These are phyloP conservation scores for Exserohilum turcica DNA, from an alignment of 2,329 filamentous ascomycete species.

Conservation along the genomic window DNA sequence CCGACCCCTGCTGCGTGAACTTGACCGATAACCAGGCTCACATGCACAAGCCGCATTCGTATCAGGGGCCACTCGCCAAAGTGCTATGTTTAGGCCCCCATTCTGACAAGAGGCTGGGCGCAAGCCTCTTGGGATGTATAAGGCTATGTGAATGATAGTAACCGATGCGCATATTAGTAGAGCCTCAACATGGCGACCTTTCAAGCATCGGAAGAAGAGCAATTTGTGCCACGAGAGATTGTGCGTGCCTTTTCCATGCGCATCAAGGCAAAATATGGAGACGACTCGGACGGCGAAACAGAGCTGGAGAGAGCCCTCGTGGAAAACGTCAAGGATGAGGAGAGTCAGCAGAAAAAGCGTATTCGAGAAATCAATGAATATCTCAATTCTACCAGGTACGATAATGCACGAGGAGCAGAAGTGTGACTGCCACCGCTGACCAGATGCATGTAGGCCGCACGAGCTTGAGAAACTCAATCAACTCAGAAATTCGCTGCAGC, in stretches of 20 bases:
- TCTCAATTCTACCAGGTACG: constrained; percentile 1
- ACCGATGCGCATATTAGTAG: neutral
- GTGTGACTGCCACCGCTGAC: neutral
- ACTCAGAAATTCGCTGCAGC: neutral
- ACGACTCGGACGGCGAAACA: neutral
- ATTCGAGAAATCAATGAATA: constrained; percentile 1
- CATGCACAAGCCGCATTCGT: neutral
- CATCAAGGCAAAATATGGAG: neutral
- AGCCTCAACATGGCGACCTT: neutral
- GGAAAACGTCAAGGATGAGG: neutral
- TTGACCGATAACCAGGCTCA: neutral
- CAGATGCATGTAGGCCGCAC: neutral
- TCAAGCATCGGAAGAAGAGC: neutral
- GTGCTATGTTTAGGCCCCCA: neutral
- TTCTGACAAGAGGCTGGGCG: neutral
- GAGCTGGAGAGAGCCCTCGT: neutral
- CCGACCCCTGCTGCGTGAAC: neutral
- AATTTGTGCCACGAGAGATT: constrained; percentile 1
- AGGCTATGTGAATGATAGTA: neutral
- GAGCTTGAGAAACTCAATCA: neutral
- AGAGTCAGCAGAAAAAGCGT: neutral
- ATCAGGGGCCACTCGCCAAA: neutral
- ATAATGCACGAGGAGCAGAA: too few relatives aligned
- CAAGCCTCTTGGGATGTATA: neutral
- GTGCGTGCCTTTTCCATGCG: neutral